Conservation (phyloP, 345 rosid genomes). For the Eucalyptus regnans region DNA sequence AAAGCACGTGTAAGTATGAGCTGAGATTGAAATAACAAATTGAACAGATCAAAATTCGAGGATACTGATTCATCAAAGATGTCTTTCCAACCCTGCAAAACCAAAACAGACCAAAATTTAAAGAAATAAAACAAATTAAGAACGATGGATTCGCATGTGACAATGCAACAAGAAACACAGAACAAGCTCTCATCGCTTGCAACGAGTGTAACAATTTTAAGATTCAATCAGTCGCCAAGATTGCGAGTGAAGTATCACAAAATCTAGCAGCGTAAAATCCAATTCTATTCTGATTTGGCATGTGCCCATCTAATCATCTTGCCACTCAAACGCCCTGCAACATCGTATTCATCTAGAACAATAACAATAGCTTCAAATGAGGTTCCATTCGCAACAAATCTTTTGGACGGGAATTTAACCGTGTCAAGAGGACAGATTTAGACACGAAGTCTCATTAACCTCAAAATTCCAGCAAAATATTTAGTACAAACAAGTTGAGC, state of each 20-base stretch:
- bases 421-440: neutral
- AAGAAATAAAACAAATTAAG: neutral
- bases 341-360: neutral
- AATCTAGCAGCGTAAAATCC: neutral
- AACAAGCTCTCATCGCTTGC: neutral
- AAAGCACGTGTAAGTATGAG: neutral
- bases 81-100: constrained; percentile 79
- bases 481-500: neutral
- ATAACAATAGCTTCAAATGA: neutral
- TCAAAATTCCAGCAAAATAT: neutral
- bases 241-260: neutral
- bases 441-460: neutral
- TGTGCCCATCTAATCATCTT: neutral
- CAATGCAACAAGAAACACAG: neutral
- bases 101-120: neutral
- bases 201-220: neutral
- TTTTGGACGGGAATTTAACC: neutral
- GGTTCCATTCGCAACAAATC: neutral
- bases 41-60: constrained; percentile 3
- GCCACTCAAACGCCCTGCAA: neutral
- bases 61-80: constrained; percentile 92
- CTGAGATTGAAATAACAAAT: neutral
- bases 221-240: neutral
- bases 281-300: neutral
- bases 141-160: neutral